Conservation (phyloP, 495 filamentous ascomycete species). For the Rusavskia elegans region DNA sequence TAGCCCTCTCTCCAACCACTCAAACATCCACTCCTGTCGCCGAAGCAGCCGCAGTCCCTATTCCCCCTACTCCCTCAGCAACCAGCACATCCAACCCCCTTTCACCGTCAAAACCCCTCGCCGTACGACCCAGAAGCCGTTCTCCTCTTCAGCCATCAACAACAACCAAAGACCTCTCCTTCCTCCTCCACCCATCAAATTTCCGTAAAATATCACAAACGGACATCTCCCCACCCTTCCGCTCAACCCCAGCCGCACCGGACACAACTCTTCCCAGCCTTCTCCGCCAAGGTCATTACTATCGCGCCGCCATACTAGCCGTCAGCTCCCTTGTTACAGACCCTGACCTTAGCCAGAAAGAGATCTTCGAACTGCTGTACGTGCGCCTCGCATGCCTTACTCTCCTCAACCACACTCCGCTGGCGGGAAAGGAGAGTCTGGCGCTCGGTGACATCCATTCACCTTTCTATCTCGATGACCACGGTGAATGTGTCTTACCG, state of each 20-base stretch:
- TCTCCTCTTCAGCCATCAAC: constrained; percentile 15
- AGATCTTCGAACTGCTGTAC: constrained; percentile 71
- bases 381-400: constrained; percentile 70
- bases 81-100: constrained; percentile 8
- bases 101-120: constrained; percentile 17
- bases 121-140: constrained; percentile 7
- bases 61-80: constrained; percentile 3
- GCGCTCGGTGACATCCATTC: constrained; percentile 65
- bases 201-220: constrained; percentile 55
- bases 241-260: constrained; percentile 23
- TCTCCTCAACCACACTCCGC: constrained; percentile 47
- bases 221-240: constrained; percentile 39
- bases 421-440: constrained; percentile 78
- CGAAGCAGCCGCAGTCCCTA: constrained; percentile 2
- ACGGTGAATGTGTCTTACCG: constrained; percentile 27
- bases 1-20: constrained; percentile 2
- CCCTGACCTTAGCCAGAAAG: constrained; percentile 28
- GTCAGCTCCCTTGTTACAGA: constrained; percentile 40
- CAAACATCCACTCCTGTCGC: neutral
- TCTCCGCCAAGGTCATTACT: constrained; percentile 43
- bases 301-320: constrained; percentile 57
- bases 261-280: constrained; percentile 29
- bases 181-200: constrained; percentile 59
- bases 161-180: constrained; percentile 52
- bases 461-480: constrained; percentile 35